Evolutionary conservation across 495 filamentous ascomycete species (phyloP), one percentile per base, ranked within the genome.

Genomic region (Penicillium steckii): DNA sequence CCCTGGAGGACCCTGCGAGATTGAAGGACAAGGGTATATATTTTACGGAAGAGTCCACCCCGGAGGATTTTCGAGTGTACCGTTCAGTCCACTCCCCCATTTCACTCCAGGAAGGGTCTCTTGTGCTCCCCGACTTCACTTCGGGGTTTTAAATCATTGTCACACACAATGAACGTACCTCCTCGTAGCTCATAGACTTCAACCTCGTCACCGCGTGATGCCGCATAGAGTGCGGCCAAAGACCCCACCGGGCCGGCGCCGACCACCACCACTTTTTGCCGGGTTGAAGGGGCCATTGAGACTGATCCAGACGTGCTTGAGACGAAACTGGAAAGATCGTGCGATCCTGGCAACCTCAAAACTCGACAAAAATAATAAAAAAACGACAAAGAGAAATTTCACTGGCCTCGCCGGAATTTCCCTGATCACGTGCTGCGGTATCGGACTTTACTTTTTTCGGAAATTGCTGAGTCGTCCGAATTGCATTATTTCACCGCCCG

Each of bases 181-280:
- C 85, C 85, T 60, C 94, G 83, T 53, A 97, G 74, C 67, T 99
- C 94, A 70, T 97, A 99, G 50, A 99, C 78, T 64, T 97, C 90
- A 4, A 99, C 94, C 60, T 92, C 76, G 65, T 95, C 83, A 27
- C 90, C 92, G 61, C 91, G 76, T 53, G 85, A 79, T 1, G 91
- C 92, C 45, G 94, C 92, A 72, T 97, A 99, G 9, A 99, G 74
- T 15, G 91, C 94, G 7, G 93, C 90, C 22, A 99, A 77, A 8
- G 92, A 88, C 3, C 94, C 94, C 12, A 97, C 94, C 0, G 94
- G 94, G 1, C 94, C 94, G 24, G 91, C 94, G 25, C 94, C 94
- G 23, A 97, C 82, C 23, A 97, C 80, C 7, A 96, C 77, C 35
- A 88, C 81, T 70, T 90, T 96, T 60, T 92, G 81, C 46, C 59